These are phyloP conservation scores for Triticum dicoccoides DNA, from an alignment of 176 grass and related monocot genomes.

Conservation along the genomic window DNA sequence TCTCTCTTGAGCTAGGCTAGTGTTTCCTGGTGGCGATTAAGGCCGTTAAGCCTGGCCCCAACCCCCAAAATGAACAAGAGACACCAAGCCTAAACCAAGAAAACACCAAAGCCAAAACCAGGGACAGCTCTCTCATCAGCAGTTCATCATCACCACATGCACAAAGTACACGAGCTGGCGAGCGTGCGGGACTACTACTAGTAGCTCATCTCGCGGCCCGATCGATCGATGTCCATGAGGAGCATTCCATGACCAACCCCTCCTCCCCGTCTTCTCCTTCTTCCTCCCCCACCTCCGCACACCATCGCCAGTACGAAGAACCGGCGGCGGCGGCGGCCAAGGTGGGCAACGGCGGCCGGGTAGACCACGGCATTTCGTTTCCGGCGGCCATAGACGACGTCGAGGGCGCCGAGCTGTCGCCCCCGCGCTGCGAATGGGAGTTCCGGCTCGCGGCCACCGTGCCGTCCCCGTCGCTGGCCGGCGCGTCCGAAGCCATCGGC, in stretches of 20 bases:
- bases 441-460: slow-evolving; percentile 63
- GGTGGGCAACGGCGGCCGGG: not conserved
- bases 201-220: not conserved
- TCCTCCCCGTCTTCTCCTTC: slow-evolving; percentile 8
- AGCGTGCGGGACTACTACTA: not conserved
- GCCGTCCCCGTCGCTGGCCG: slow-evolving; percentile 49
- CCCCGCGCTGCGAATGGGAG: slow-evolving; percentile 56
- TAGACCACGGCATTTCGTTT: not conserved
- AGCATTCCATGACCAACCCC: slow-evolving; percentile 36
- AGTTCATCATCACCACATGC: slow-evolving; percentile 20
- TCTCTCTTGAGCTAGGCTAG: not conserved
- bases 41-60: not conserved
- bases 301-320: not conserved
- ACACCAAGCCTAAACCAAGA: slow-evolving; percentile 4
- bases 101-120: slow-evolving; percentile 22
- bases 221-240: slow-evolving; percentile 10
- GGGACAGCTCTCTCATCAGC: not conserved
- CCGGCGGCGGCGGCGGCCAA: not conserved
- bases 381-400: not conserved
- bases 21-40: not conserved
- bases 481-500: slow-evolving; percentile 62
- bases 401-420: slow-evolving; percentile 30
- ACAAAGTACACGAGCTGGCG: not conserved
- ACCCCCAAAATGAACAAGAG: slow-evolving; percentile 20
- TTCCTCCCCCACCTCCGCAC: not conserved